phyloP scores from a whole-genome alignment of 2,329 filamentous ascomycete genomes.

The Tolypocladium capitatum region DNA sequence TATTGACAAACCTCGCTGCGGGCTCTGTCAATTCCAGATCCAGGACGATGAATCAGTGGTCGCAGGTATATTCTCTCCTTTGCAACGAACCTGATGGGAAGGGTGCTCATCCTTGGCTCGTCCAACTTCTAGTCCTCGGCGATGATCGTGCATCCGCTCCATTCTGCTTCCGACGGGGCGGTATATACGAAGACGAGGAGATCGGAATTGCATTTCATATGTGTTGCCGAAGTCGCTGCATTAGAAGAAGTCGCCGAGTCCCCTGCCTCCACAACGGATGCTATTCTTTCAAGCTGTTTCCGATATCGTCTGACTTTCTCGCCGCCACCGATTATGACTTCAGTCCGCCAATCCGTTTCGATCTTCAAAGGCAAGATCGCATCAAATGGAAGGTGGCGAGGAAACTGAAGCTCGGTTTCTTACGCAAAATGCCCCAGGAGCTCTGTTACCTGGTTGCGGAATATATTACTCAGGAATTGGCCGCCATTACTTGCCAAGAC shows the following conservation, averaged over 20 bases:
- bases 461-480: background rate
- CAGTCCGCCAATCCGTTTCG: background rate
- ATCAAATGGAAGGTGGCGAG: background rate
- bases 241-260: background rate
- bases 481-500: background rate
- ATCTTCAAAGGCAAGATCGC: background rate
- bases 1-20: background rate
- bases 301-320: background rate
- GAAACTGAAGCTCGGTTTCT: background rate
- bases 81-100: background rate
- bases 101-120: background rate
- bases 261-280: conserved; percentile 1
- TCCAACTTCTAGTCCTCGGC: background rate
- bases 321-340: background rate
- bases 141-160: background rate
- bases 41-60: background rate
- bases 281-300: background rate
- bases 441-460: conserved; percentile 1
- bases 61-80: background rate
- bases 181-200: background rate
- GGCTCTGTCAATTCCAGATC: conserved; percentile 1
- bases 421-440: background rate
- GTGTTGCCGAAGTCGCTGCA: background rate
- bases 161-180: background rate
- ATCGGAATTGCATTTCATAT: background rate